Conservation (phyloP, 2,329 filamentous ascomycete genomes). For the Xylariaceae sp. region DNA sequence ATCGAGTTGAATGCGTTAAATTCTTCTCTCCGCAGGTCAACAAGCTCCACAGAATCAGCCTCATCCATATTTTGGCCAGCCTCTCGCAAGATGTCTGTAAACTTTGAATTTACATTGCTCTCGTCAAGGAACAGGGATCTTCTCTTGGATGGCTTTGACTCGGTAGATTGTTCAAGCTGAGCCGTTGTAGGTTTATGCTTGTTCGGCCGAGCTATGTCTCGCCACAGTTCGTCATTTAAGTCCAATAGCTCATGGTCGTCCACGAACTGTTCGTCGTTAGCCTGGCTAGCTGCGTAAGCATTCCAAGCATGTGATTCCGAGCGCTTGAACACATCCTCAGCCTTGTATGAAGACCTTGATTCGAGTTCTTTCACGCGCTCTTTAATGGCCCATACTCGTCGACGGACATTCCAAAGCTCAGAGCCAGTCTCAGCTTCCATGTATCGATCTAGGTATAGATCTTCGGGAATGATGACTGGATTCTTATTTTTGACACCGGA, state of each 20-base stretch:
- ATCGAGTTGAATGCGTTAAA: slow-evolving; percentile 66
- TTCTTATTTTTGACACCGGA: slow-evolving; percentile 78
- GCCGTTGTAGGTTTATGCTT: slow-evolving; percentile 23
- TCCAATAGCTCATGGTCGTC: slow-evolving; percentile 9
- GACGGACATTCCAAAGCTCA: slow-evolving; percentile 66
- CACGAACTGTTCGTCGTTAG: neutral
- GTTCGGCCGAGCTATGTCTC: slow-evolving; percentile 21
- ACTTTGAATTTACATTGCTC: slow-evolving; percentile 6
- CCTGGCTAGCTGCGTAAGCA: neutral
- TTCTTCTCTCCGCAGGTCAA: slow-evolving; percentile 43
- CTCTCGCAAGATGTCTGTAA: slow-evolving; percentile 32
- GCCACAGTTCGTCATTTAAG: slow-evolving; percentile 14
- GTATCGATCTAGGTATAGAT: slow-evolving; percentile 87
- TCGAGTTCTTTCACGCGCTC: slow-evolving; percentile 58
- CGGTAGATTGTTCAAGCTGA: slow-evolving; percentile 6
- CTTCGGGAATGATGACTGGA: slow-evolving; percentile 78
- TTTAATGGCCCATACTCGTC: slow-evolving; percentile 77
- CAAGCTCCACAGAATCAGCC: slow-evolving; percentile 56
- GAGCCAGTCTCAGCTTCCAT: slow-evolving; percentile 70
- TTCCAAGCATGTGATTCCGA: slow-evolving; percentile 6
- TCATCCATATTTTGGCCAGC: slow-evolving; percentile 39
- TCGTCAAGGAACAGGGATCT: neutral
- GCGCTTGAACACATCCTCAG: slow-evolving; percentile 8
- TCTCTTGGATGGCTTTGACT: slow-evolving; percentile 23
- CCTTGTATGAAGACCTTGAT: slow-evolving; percentile 1